Evolutionary conservation across 805 yeast genomes (phyloP), one percentile per base, ranked within the genome.

Genomic region (Nadsonia fulvescens): DNA sequence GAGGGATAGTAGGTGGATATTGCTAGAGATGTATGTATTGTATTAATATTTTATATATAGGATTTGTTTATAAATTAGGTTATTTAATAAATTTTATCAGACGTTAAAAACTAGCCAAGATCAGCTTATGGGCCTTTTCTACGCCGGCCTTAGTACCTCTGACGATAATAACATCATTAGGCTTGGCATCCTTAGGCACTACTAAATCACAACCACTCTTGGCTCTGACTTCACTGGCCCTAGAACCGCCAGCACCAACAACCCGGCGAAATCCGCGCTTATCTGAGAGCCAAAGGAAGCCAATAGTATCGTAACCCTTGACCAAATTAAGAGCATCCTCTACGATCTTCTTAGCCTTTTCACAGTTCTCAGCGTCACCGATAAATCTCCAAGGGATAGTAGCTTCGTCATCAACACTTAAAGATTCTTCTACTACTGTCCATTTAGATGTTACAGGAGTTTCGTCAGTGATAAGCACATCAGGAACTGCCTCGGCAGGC

Each of bases 181-280:
- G 42, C 34, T 59, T 54, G 34, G 47, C 48, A 23, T 53, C 52
- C 47, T 67, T 66, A 37, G 89, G 91, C 29, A 76, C 67, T 25
- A 59, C 56, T 34, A 77, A 63, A 31, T 64, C 58, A 19, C 74
- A 58, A 11, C 64, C 66, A 12, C 75, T 56, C 31, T 59, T 53
- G 14, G 54, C 53, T 54, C 89, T 69, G 32, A 78, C 60, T 36
- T 53, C 52, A 40, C 62, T 67, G 43, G 79, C 57, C 34, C 64
- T 68, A 18, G 69, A 51, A 24, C 93, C 93, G 37, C 66, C 72
- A 9, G 79, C 69, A 6, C 93, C 93, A 35, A 81, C 65, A 28
- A 79, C 56, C 44, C 59, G 64, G 31, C 73, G 63, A 47, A 75
- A 73, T 23, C 46, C 44, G 14, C 50, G 43, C 8, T 67, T 50